phyloP scores from a whole-genome alignment of 108 stramenopile genomes.

The Cyclotella atomus region DNA sequence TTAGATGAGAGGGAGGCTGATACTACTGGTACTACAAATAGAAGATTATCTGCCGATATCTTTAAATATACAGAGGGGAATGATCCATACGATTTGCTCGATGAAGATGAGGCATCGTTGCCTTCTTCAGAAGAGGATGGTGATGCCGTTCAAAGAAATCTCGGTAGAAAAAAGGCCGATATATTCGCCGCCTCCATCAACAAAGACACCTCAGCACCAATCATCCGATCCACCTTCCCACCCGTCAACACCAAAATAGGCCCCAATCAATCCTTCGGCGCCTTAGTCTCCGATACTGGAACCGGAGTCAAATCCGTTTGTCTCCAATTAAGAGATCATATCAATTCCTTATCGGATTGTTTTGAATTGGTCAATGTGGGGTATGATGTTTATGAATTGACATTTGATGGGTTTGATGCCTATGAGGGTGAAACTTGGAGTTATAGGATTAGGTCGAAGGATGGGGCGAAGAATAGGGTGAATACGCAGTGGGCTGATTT shows the following conservation, averaged over 20 bases:
- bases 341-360: slow-evolving; percentile 3
- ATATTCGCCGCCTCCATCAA: no score
- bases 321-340: slow-evolving; percentile 28
- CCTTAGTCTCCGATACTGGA: slow-evolving; percentile 6
- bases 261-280: slow-evolving; percentile 28
- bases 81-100: slow-evolving; percentile 16
- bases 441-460: slow-evolving; percentile 14
- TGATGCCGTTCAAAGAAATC: not conserved
- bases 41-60: not conserved
- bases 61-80: slow-evolving; percentile 15
- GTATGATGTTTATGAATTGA: slow-evolving; percentile 28
- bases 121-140: not conserved
- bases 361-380: slow-evolving; percentile 18
- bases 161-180: no score
- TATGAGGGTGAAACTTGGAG: slow-evolving; percentile 23
- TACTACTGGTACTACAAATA: not conserved
- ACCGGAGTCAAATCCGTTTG: slow-evolving; percentile 23
- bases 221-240: slow-evolving; percentile 34
- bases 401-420: slow-evolving; percentile 28
- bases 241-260: slow-evolving; percentile 20
- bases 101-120: not conserved
- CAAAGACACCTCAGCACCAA: slow-evolving; percentile 7
- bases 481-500: slow-evolving; percentile 31
- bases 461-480: slow-evolving; percentile 17
- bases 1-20: not conserved